phyloP scores from a whole-genome alignment of 306 rosid species.

The Lathyrus tuberosus region DNA sequence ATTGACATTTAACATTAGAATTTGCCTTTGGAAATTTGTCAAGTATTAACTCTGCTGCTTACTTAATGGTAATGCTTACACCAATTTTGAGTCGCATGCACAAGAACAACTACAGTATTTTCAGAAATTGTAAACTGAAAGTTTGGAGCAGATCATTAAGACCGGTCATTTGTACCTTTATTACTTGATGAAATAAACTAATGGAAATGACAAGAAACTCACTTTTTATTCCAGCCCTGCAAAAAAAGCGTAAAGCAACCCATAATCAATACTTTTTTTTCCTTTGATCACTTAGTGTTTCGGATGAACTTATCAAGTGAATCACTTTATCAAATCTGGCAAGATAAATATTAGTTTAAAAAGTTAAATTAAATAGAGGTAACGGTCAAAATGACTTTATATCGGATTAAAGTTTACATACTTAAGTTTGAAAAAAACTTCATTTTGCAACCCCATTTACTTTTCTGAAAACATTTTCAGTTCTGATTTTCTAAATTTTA shows the following conservation, averaged over 20 bases:
- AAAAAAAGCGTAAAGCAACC: conserved; percentile 42
- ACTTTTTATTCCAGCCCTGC: conserved; percentile 99
- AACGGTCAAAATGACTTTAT: conserved; percentile 11
- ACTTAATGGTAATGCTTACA: conserved; percentile 2
- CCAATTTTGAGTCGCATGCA: conserved; percentile 9
- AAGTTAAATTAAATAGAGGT: conserved; percentile 15
- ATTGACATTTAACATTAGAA: conserved; percentile 34
- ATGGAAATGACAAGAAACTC: conserved; percentile 49
- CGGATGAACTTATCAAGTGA: conserved; percentile 28
- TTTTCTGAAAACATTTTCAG: too few relatives aligned
- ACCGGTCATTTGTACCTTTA: conserved; percentile 22
- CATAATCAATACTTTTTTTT: conserved; percentile 34
- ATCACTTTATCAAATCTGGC: conserved; percentile 14
- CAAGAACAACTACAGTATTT: conserved; percentile 18
- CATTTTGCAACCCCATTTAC: not conserved
- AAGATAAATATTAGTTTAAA: conserved; percentile 19
- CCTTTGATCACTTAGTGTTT: conserved; percentile 29
- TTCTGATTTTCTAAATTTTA: too few relatives aligned
- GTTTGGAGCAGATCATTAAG: conserved; percentile 2
- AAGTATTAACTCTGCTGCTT: conserved; percentile 22
- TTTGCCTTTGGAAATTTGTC: not conserved
- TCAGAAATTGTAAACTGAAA: conserved; percentile 26
- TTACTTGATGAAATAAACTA: conserved; percentile 35
- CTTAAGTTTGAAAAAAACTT: not conserved
- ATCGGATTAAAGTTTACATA: not conserved